A percentile compares a stretch with the other conserved stretches of the same genome.
Conservation (phyloP, 2,329 filamentous ascomycete species). For the Talaromyces sp. region DNA sequence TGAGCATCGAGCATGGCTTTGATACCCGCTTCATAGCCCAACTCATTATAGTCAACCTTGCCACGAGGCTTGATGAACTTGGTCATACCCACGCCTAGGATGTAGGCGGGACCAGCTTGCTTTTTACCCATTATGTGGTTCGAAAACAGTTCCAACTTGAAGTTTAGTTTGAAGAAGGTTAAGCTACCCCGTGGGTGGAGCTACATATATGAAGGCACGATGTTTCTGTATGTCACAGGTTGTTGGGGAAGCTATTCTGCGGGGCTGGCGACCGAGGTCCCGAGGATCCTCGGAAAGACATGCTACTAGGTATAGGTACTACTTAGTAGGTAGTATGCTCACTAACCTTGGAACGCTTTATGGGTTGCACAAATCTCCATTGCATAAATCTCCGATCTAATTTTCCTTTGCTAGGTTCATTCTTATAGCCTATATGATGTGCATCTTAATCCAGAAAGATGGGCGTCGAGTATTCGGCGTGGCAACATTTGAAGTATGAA, state of each 20-base stretch:
- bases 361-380: slow-evolving; percentile 2
- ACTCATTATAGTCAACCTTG: slow-evolving; percentile 91
- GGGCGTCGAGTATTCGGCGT: too few relatives aligned
- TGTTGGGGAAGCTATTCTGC: background rate
- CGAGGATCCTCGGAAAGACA: slow-evolving; percentile 24
- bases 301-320: too few relatives aligned
- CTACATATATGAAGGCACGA: background rate
- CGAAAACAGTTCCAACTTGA: background rate
- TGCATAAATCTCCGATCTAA: background rate
- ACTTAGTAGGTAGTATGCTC: background rate
- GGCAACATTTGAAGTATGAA: too few relatives aligned
- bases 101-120: slow-evolving; percentile 67
- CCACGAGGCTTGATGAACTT: slow-evolving; percentile 97
- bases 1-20: slow-evolving; percentile 77
- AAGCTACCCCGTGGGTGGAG: background rate
- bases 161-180: background rate
- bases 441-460: background rate
- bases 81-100: slow-evolving; percentile 97
- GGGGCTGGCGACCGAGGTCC: slow-evolving; percentile 38
- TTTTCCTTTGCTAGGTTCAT: background rate
- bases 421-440: background rate
- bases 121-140: slow-evolving; percentile 54
- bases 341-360: background rate
- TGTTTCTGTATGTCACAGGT: background rate
- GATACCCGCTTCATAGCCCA: slow-evolving; percentile 88